Evolutionary conservation across 2,329 filamentous ascomycete species (phyloP).

Genomic region (Dactylonectria estremocensis): DNA sequence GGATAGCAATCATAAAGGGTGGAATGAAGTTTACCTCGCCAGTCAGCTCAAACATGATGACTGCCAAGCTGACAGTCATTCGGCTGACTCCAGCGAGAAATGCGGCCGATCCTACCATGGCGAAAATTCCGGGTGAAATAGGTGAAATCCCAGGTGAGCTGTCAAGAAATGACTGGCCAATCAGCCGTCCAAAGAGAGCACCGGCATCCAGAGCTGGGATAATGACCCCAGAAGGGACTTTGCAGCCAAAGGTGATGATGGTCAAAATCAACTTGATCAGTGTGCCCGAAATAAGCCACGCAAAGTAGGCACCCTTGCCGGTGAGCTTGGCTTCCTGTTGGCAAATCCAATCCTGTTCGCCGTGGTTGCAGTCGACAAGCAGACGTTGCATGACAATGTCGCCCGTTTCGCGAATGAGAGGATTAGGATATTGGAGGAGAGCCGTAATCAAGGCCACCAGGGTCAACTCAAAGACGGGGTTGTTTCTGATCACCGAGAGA

Average conservation of each 20-base stretch:
- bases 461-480: constrained; percentile 30
- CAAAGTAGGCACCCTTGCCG: constrained; percentile 30
- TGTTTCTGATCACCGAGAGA: constrained; percentile 22
- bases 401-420: constrained; percentile 32
- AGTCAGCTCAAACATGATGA: constrained; percentile 37
- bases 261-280: constrained; percentile 34
- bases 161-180: constrained; percentile 25
- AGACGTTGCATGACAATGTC: constrained; percentile 38
- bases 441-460: constrained; percentile 26
- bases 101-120: constrained; percentile 36
- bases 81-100: constrained; percentile 37
- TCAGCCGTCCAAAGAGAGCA: constrained; percentile 31
- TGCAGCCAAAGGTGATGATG: constrained; percentile 38
- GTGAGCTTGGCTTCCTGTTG: constrained; percentile 27
- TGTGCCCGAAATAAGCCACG: constrained; percentile 31
- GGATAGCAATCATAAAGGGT: constrained; percentile 30
- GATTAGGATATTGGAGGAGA: constrained; percentile 28
- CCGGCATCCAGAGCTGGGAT: constrained; percentile 35
- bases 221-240: constrained; percentile 38
- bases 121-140: constrained; percentile 37
- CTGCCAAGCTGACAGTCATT: constrained; percentile 39
- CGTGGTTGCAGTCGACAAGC: constrained; percentile 30
- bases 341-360: constrained; percentile 33
- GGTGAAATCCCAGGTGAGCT: too few relatives aligned
- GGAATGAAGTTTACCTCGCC: constrained; percentile 40